These are phyloP conservation scores for Phycomyces blakesleeanus DNA, from an alignment of 192 early-diverging fungal genomes.

Conservation along the genomic window DNA sequence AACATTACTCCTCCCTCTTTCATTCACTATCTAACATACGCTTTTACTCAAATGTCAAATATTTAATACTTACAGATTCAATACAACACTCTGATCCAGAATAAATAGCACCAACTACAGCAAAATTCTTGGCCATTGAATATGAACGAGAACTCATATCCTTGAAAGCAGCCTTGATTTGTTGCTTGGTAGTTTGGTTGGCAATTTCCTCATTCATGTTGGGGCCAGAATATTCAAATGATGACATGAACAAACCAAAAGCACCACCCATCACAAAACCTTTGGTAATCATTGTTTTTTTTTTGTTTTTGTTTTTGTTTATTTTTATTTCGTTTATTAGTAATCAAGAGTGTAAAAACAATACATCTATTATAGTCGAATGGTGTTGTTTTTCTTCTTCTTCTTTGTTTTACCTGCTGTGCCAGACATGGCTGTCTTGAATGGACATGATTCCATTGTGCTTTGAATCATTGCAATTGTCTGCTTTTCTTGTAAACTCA, in stretches of 20 bases:
- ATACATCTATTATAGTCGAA: no score
- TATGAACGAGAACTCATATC: slow-evolving; percentile 84
- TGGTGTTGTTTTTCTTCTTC: no score
- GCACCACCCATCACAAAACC: slow-evolving; percentile 87
- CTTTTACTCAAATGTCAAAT: no score
- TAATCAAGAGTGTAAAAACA: no score
- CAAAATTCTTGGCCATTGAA: slow-evolving; percentile 92
- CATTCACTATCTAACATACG: no score
- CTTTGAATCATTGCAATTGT: slow-evolving; percentile 32
- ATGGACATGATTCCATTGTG: slow-evolving; percentile 66
- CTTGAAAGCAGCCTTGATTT: slow-evolving; percentile 78
- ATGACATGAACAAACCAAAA: slow-evolving; percentile 91
- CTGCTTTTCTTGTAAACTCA: slow-evolving; percentile 24
- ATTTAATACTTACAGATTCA: slow-evolving; percentile 68
- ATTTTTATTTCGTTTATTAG: no score
- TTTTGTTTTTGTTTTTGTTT: neutral
- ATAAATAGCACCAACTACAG: slow-evolving; percentile 86
- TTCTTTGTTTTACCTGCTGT: slow-evolving; percentile 51
- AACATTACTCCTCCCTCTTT: no score
- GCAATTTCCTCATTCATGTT: slow-evolving; percentile 59
- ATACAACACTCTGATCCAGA: slow-evolving; percentile 92
- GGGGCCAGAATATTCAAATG: slow-evolving; percentile 81
- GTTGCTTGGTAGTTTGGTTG: slow-evolving; percentile 74
- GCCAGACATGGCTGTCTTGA: slow-evolving; percentile 67
- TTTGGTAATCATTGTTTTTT: slow-evolving; percentile 12